A percentile compares a stretch with the other conserved stretches of the same genome.
These are phyloP conservation scores for Candida endomychidarum DNA, from an alignment of 805 yeast genomes.

Conservation along the genomic window DNA sequence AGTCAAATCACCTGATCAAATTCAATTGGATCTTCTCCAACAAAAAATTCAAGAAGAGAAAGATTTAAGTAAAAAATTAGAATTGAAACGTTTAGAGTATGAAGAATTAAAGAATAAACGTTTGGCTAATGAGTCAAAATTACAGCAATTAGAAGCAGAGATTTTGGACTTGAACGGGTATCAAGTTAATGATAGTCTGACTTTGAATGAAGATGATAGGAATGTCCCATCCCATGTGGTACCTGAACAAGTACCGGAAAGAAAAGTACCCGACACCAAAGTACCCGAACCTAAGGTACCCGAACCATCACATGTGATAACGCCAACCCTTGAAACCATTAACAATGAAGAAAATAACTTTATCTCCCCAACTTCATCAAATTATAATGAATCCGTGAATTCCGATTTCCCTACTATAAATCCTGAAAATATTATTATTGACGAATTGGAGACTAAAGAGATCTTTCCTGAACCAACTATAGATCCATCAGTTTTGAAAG, in stretches of 20 bases:
- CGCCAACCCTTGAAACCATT: no score
- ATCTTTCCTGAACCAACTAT: constrained; percentile 18
- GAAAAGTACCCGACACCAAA: no score
- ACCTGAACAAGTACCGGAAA: no score
- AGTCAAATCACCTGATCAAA: constrained; percentile 20
- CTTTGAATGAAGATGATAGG: constrained; percentile 3
- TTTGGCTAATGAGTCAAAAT: constrained; percentile 27
- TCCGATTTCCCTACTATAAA: constrained; percentile 11
- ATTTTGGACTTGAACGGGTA: constrained; percentile 6
- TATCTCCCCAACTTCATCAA: constrained; percentile 11
- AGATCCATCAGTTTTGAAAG: constrained; percentile 23
- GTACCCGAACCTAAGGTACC: no score
- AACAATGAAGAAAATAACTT: constrained; percentile 6
- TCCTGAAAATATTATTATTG: constrained; percentile 13
- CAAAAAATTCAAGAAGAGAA: constrained; percentile 41
- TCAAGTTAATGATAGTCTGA: constrained; percentile 7
- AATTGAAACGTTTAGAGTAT: constrained; percentile 35
- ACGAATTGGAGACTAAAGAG: constrained; percentile 16
- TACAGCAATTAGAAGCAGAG: constrained; percentile 15
- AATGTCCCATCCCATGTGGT: no score
- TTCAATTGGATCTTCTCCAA: constrained; percentile 29
- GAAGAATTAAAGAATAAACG: constrained; percentile 31
- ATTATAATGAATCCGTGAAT: constrained; percentile 7
- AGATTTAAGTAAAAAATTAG: constrained; percentile 37
- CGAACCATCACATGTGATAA: no score